Evolutionary conservation across 192 early-diverging fungal genomes (phyloP).

Genomic region (Gaertneriomyces semiglobifer): DNA sequence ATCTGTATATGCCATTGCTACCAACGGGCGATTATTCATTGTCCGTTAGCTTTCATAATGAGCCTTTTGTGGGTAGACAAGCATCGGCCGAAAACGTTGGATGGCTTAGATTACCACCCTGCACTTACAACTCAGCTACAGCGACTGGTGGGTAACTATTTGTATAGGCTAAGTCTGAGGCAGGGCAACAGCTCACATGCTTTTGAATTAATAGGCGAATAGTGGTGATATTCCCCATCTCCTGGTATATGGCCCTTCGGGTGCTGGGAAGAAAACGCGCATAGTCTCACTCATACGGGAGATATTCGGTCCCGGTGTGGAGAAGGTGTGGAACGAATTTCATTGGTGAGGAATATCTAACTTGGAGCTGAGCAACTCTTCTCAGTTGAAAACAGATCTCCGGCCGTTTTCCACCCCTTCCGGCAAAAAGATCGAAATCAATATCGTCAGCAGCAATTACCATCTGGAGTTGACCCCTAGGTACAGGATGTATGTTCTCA

Average conservation of each 20-base stretch:
- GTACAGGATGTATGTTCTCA: constrained; percentile 32
- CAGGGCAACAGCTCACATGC: not conserved
- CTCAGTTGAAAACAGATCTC: constrained; percentile 84
- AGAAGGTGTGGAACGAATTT: constrained; percentile 66
- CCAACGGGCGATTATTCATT: too few species aligned
- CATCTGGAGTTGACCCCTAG: constrained; percentile 96
- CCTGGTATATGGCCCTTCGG: constrained; percentile 92
- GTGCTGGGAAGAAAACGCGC: constrained; percentile 95
- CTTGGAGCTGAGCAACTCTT: not conserved
- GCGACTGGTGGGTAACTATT: constrained; percentile 57
- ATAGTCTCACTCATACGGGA: constrained; percentile 81
- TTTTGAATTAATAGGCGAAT: constrained; percentile 26
- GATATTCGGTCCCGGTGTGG: constrained; percentile 84
- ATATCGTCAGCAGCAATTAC: constrained; percentile 87
- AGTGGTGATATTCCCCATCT: constrained; percentile 91
- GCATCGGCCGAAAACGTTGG: constrained; percentile 79
- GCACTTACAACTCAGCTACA: constrained; percentile 71
- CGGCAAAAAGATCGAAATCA: constrained; percentile 80
- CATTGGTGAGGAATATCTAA: constrained; percentile 19
- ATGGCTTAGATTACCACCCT: constrained; percentile 79
- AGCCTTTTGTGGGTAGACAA: constrained; percentile 85
- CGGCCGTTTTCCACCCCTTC: constrained; percentile 81
- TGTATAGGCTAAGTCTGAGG: not conserved
- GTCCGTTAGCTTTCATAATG: too few species aligned
- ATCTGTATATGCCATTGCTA: too few species aligned